These are phyloP conservation scores for Plectranthus barbatus DNA, from an alignment of 257 asterid species.

Conservation along the genomic window DNA sequence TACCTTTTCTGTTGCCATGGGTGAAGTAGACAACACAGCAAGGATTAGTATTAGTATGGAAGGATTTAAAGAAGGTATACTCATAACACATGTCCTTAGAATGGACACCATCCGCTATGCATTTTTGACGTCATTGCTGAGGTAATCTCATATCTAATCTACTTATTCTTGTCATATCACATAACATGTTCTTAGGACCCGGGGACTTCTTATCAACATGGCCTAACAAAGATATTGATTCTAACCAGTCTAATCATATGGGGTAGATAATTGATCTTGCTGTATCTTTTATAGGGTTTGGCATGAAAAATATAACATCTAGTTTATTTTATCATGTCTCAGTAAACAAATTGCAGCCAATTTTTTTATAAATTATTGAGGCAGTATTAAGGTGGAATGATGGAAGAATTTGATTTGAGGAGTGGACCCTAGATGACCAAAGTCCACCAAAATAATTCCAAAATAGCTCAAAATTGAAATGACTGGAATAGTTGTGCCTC, in stretches of 20 bases:
- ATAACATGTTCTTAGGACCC: neutral
- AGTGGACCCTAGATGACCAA: neutral
- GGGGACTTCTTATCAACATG: neutral
- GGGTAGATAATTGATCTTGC: neutral
- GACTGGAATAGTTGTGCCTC: neutral
- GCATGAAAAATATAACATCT: neutral
- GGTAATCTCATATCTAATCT: constrained; percentile 37
- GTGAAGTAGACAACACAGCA: constrained; percentile 77
- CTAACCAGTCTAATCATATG: neutral
- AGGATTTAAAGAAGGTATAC: constrained; percentile 92
- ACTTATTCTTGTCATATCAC: neutral
- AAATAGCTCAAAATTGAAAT: neutral
- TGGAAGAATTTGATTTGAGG: neutral
- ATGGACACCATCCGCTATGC: constrained; percentile 99
- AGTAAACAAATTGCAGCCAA: neutral
- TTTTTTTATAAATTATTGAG: neutral
- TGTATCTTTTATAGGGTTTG: neutral
- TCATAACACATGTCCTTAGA: constrained; percentile 68
- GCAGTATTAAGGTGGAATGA: neutral
- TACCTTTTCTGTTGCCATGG: constrained; percentile 92
- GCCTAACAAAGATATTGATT: constrained; percentile 5
- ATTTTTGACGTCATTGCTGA: constrained; percentile 77
- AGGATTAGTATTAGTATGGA: constrained; percentile 83
- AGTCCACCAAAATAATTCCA: neutral
- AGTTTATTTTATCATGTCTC: neutral